Conservation (phyloP, 176 grass and related monocot species). For the Lolium rigidum region DNA sequence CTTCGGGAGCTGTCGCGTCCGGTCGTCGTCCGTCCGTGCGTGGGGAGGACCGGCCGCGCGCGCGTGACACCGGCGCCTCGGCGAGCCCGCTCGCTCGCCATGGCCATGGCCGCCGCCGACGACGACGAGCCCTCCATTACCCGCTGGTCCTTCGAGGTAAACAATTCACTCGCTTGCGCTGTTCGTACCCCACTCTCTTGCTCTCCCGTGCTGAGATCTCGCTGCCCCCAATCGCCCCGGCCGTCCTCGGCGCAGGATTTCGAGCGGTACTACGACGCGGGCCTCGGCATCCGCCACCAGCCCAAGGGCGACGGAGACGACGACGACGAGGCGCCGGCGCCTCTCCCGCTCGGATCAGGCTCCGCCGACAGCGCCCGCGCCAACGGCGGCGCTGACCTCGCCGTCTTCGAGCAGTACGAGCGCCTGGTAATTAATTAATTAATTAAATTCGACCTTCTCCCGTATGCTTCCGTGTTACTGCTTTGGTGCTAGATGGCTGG, state of each 20-base stretch:
- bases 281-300: constrained; percentile 59
- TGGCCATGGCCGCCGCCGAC: constrained; percentile 44
- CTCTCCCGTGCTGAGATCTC: constrained; percentile 37
- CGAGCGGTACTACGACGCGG: constrained; percentile 59
- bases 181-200: background rate
- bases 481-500: background rate
- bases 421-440: constrained; percentile 43
- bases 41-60: background rate
- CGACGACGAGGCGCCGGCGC: background rate
- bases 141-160: constrained; percentile 75
- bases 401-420: constrained; percentile 71
- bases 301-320: background rate
- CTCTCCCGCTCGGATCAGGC: constrained; percentile 28
- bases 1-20: constrained; percentile 24
- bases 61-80: background rate
- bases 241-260: constrained; percentile 52
- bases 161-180: background rate
- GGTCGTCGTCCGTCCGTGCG: background rate
- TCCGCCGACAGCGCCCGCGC: background rate
- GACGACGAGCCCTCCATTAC: constrained; percentile 55
- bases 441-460: background rate
- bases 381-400: constrained; percentile 54
- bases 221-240: background rate
- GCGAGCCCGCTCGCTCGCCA: constrained; percentile 12
- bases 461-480: background rate